Evolutionary conservation across 2,329 filamentous ascomycete genomes (phyloP).

Genomic region (Xylariaceae sp.): DNA sequence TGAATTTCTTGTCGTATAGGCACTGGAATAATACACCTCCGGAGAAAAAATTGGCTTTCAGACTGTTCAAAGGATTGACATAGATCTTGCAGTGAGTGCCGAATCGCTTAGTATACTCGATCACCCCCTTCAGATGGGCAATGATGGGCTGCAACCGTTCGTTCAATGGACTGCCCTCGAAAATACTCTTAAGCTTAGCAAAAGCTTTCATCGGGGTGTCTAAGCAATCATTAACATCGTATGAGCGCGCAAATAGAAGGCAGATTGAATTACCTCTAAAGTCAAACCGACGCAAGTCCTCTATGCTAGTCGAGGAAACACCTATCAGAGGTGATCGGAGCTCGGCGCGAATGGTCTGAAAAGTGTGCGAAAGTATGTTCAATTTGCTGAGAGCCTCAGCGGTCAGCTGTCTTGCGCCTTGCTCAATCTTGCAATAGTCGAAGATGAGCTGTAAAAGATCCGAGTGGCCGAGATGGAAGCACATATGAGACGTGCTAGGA

Average conservation of each 20-base stretch:
- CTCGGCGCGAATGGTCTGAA: conserved; percentile 79
- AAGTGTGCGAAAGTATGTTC: conserved; percentile 76
- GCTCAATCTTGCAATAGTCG: conserved; percentile 79
- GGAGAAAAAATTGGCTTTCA: conserved; percentile 88
- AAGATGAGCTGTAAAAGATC: conserved; percentile 85
- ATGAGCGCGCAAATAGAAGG: neutral
- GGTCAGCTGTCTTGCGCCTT: conserved; percentile 64
- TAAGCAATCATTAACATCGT: conserved; percentile 26
- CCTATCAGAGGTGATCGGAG: conserved; percentile 78
- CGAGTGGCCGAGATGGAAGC: conserved; percentile 87
- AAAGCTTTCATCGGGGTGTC: conserved; percentile 58
- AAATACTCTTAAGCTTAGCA: conserved; percentile 56
- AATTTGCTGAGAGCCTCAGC: conserved; percentile 85
- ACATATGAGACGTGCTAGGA: conserved; percentile 75
- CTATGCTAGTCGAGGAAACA: conserved; percentile 82
- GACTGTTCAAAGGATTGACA: conserved; percentile 78
- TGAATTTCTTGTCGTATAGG: conserved; percentile 78
- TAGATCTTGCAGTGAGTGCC: conserved; percentile 76
- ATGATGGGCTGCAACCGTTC: conserved; percentile 75
- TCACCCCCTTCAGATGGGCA: conserved; percentile 75
- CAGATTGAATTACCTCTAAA: conserved; percentile 63
- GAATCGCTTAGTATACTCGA: conserved; percentile 73
- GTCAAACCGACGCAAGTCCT: conserved; percentile 87
- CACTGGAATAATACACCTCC: conserved; percentile 89
- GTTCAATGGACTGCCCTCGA: conserved; percentile 63